Base-by-base conservation (phyloP, 2,329 filamentous ascomycete species). In the Bipolaris zeicola region DNA sequence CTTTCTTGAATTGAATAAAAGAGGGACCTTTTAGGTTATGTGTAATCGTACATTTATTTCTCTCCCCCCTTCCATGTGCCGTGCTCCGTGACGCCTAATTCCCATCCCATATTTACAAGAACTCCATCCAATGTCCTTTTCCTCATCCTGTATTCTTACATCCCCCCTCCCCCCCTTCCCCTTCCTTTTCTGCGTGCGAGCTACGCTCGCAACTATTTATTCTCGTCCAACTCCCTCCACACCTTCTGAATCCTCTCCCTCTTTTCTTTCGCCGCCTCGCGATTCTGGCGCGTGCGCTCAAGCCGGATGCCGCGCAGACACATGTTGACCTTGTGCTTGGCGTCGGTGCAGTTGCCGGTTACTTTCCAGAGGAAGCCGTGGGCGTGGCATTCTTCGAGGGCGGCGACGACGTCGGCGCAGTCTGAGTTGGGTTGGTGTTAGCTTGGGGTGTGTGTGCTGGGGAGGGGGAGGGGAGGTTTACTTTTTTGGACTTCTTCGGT, bases 311-410 rank as follows among this genome's bases (percentile, higher is more conserved):
- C 87, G 62, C 90, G 87, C 50, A 99, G 83, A 74, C 95, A 99
- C 71, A 86, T 84, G 78, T 91, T 95, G 67, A 99, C 90, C 55
- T 91, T 82, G 39, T 86, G 83, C 78, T 99, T 99, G 61, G 89
- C 85, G 38, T 88, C 85, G 76, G 92, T 98, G 85, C 95, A 99
- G 82, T 90, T 91, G 54, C 95, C 95, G 60, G 91, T 80, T 1
- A 91, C 88, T 78, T 96, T 97, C 86, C 90, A 93, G 55, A 99
- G 79, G 79, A 99, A 99, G 52, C 95, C 95, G 57, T 85, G 85
- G 31, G 91, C 90, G 74, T 99, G 95, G 80, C 95, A 99, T 81
- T 97, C 92, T 72, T 98, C 95, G 66, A 99, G 91, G 45, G 91
- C 90, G 48, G 83, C 88, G 87, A 98, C 96, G 76, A 99, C 87